A percentile compares a stretch with the other conserved stretches of the same genome.
These are phyloP conservation scores for Scheffersomyces insectosa DNA, from an alignment of 1,139 yeast species.

Conservation along the genomic window DNA sequence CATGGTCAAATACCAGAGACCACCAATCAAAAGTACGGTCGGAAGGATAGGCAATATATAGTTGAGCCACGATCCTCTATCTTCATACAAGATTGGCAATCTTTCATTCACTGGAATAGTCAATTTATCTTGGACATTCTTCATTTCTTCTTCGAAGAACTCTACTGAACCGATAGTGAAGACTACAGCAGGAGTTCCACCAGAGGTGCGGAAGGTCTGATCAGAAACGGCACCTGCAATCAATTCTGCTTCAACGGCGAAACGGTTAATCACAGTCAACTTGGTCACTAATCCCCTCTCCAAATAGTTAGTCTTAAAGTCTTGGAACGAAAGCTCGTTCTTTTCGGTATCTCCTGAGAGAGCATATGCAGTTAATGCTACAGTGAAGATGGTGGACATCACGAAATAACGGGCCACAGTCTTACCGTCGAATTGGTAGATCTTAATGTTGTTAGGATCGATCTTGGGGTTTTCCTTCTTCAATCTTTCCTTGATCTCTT, in stretches of 20 bases:
- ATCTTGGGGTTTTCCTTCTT: slow-evolving; percentile 33
- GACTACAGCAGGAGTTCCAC: slow-evolving; percentile 47
- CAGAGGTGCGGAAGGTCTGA: slow-evolving; percentile 37
- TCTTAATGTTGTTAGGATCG: slow-evolving; percentile 33
- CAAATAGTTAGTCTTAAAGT: slow-evolving; percentile 78
- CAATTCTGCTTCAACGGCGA: slow-evolving; percentile 72
- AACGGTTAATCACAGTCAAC: slow-evolving; percentile 73
- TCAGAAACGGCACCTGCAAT: slow-evolving; percentile 57
- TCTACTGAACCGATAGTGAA: slow-evolving; percentile 77
- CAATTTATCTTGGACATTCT: slow-evolving; percentile 59
- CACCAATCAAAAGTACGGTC: slow-evolving; percentile 68
- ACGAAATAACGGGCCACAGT: slow-evolving; percentile 15
- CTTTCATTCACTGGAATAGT: slow-evolving; percentile 60
- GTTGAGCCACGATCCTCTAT: slow-evolving; percentile 58
- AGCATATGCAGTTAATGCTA: slow-evolving; percentile 14
- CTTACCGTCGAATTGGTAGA: slow-evolving; percentile 28
- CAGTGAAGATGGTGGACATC: slow-evolving; percentile 14
- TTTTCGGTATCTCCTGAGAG: slow-evolving; percentile 17
- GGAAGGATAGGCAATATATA: slow-evolving; percentile 65
- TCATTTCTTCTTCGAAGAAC: slow-evolving; percentile 68
- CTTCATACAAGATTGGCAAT: slow-evolving; percentile 64
- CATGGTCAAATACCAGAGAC: slow-evolving; percentile 67
- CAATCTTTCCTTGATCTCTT: slow-evolving; percentile 32
- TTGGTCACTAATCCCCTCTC: slow-evolving; percentile 82
- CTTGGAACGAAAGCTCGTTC: slow-evolving; percentile 78